A percentile compares a stretch with the other conserved stretches of the same genome.
Evolutionary conservation across 2,329 filamentous ascomycete species (phyloP).

Genomic region (Exophiala mesophila): DNA sequence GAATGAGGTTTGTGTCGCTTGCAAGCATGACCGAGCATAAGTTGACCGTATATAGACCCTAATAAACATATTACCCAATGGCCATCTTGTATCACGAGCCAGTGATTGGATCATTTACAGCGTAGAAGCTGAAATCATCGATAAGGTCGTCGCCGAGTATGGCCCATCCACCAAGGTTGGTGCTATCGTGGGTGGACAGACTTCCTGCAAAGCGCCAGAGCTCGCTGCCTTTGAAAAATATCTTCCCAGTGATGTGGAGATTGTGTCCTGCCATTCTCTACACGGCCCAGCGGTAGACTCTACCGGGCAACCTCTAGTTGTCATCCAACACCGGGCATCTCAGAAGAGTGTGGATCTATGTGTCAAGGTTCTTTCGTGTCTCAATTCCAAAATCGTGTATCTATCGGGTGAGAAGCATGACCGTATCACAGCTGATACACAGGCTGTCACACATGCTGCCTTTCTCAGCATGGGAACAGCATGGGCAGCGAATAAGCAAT

Average conservation of each 20-base stretch:
- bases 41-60: conserved; percentile 58
- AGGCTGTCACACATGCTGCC: conserved; percentile 94
- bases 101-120: conserved; percentile 99
- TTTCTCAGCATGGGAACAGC: conserved; percentile 97
- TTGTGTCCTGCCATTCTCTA: conserved; percentile 92
- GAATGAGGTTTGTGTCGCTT: conserved; percentile 67
- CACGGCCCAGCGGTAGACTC: conserved; percentile 89
- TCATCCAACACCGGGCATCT: conserved; percentile 89
- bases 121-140: conserved; percentile 89
- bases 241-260: conserved; percentile 82
- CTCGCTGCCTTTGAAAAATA: conserved; percentile 88
- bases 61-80: conserved; percentile 86
- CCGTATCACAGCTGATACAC: conserved; percentile 95
- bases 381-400: conserved; percentile 80
- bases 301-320: conserved; percentile 78
- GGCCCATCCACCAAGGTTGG: conserved; percentile 91
- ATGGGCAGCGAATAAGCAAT: conserved; percentile 92
- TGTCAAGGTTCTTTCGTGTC: conserved; percentile 72
- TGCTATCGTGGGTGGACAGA: conserved; percentile 95
- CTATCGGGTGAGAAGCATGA: conserved; percentile 86
- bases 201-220: conserved; percentile 95
- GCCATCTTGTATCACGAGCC: conserved; percentile 87
- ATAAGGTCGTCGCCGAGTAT: conserved; percentile 78
- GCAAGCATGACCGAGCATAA: conserved; percentile 35
- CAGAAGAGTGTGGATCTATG: conserved; percentile 72